Evolutionary conservation across 129 eudicot species (phyloP).

Genomic region (Chrysanthemum makinoi): DNA sequence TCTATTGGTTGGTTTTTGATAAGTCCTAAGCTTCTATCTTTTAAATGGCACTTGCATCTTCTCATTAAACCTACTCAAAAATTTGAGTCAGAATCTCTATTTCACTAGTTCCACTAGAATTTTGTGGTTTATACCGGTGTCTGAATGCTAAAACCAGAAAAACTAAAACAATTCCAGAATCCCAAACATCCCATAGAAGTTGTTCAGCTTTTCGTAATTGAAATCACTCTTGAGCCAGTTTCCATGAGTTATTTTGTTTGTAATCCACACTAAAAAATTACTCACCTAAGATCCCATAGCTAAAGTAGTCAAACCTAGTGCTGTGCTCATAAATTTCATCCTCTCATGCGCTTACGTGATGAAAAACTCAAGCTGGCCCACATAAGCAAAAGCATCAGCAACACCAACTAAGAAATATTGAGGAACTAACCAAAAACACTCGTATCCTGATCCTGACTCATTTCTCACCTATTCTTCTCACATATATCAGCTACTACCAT

Average conservation of each 20-base stretch:
- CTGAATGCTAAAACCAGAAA: conserved; percentile 40
- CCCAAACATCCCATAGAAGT: conserved; percentile 65
- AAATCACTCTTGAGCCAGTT: conserved; percentile 54
- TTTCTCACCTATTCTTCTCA: conserved; percentile 54
- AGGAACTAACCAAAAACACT: too few species aligned
- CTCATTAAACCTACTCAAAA: too few species aligned
- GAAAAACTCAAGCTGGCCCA: too few species aligned
- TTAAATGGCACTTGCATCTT: too few species aligned
- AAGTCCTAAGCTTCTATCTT: too few species aligned
- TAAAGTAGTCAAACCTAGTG: conserved; percentile 46
- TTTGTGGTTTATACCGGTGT: conserved; percentile 49
- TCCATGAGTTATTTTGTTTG: conserved; percentile 28
- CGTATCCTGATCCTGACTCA: neutral
- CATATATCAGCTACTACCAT: conserved; percentile 71
- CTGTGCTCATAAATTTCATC: too few species aligned
- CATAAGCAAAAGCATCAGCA: too few species aligned
- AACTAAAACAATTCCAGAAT: conserved; percentile 36
- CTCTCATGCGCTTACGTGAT: too few species aligned
- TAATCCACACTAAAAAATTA: conserved; percentile 56
- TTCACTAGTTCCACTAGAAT: conserved; percentile 1
- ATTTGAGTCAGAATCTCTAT: too few species aligned
- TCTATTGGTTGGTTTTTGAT: conserved; percentile 67
- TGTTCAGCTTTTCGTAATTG: conserved; percentile 42
- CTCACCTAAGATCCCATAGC: conserved; percentile 73
- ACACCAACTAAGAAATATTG: conserved; percentile 71